These are phyloP conservation scores for Komagataella pseudopastoris DNA, from an alignment of 805 yeast genomes.

Conservation along the genomic window DNA sequence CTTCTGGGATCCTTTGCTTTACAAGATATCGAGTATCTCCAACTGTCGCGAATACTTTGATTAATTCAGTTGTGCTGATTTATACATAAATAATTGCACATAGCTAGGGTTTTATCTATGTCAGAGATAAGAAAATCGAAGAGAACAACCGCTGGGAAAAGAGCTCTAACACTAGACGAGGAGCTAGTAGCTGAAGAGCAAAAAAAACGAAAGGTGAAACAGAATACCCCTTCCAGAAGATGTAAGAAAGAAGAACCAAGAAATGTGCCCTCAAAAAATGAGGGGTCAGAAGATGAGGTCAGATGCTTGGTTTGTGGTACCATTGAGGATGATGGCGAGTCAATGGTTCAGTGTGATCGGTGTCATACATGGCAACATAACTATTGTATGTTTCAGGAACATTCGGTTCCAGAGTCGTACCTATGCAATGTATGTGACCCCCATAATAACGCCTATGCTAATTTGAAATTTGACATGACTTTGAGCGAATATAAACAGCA, in stretches of 20 bases:
- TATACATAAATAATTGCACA: background rate
- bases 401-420: conserved; percentile 32
- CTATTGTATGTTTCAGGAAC: conserved; percentile 40
- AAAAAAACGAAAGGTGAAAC: conserved; percentile 5
- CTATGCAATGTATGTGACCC: conserved; percentile 43
- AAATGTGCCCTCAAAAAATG: conserved; percentile 6
- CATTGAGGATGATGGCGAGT: conserved; percentile 36
- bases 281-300: conserved; percentile 24
- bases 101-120: background rate
- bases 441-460: conserved; percentile 14
- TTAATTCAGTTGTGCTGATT: background rate
- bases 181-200: conserved; percentile 1
- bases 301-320: conserved; percentile 53
- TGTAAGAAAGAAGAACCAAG: conserved; percentile 7
- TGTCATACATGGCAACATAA: conserved; percentile 69
- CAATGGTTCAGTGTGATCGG: conserved; percentile 52
- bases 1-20: background rate
- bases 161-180: background rate
- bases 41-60: background rate
- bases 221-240: conserved; percentile 3
- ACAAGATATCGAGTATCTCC: background rate
- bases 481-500: conserved; percentile 12
- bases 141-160: conserved; percentile 2
- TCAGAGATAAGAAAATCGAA: conserved; percentile 2
- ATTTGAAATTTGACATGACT: conserved; percentile 17